Percentiles rank a stretch among this genome's conserved stretches.
These are phyloP conservation scores for Phialemoniopsis sp. DNA, from an alignment of 2,329 filamentous ascomycete species.

Conservation along the genomic window DNA sequence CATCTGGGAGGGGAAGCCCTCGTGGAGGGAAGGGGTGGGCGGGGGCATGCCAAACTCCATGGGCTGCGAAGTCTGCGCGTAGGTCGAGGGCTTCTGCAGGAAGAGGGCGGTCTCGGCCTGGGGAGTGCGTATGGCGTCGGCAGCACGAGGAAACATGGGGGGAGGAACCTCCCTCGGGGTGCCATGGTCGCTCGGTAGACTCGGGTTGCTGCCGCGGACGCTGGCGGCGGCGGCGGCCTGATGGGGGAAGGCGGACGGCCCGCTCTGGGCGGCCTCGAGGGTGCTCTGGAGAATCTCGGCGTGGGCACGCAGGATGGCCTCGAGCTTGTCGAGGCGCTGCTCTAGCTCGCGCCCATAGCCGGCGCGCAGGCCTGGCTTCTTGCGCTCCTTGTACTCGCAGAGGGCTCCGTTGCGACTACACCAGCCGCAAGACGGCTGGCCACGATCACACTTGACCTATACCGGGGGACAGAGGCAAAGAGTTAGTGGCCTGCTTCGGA, in stretches of 20 bases:
- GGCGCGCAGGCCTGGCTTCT: conserved; percentile 61
- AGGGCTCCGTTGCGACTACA: conserved; percentile 58
- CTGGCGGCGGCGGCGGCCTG: conserved; percentile 27
- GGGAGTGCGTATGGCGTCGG: conserved; percentile 44
- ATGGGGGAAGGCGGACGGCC: conserved; percentile 13
- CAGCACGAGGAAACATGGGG: conserved; percentile 40
- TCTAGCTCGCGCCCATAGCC: conserved; percentile 72
- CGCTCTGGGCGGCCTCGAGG: conserved; percentile 31
- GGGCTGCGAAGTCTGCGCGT: conserved; percentile 39
- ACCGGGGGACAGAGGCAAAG: background rate
- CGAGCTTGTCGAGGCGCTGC: conserved; percentile 65
- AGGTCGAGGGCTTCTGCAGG: conserved; percentile 53
- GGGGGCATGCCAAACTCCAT: conserved; percentile 46
- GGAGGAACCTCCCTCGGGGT: conserved; percentile 43
- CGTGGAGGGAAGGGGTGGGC: conserved; percentile 40
- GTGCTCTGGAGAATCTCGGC: conserved; percentile 61
- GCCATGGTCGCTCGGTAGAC: conserved; percentile 50
- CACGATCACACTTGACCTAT: conserved; percentile 71
- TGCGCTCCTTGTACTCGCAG: conserved; percentile 67
- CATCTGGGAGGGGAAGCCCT: conserved; percentile 42
- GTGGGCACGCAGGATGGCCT: conserved; percentile 62
- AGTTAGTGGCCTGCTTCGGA: conserved; percentile 2
- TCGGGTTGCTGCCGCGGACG: conserved; percentile 44
- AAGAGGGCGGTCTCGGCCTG: conserved; percentile 59
- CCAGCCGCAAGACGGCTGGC: conserved; percentile 68